These are phyloP conservation scores for Leptodontidium sp. DNA, from an alignment of 2,329 filamentous ascomycete species.

Conservation along the genomic window DNA sequence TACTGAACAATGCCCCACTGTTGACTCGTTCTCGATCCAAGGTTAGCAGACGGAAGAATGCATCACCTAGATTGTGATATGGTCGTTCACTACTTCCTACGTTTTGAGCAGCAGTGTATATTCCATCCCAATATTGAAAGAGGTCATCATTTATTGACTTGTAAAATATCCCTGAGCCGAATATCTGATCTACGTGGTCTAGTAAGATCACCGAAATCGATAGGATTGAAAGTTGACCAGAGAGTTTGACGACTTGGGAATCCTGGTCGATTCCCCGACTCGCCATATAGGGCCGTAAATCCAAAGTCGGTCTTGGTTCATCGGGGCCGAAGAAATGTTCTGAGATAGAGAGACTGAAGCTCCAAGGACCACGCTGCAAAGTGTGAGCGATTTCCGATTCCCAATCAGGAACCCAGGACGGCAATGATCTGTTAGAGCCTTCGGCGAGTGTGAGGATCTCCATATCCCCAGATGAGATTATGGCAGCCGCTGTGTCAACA, in stretches of 20 bases:
- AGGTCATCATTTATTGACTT: neutral
- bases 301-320: neutral
- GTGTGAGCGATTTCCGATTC: neutral
- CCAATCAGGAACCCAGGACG: slow-evolving; percentile 19
- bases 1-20: neutral
- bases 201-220: neutral
- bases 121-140: neutral
- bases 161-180: neutral
- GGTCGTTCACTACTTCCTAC: too few relatives aligned
- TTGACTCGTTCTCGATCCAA: neutral
- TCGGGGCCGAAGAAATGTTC: neutral
- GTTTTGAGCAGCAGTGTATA: neutral
- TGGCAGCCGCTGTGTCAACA: neutral
- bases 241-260: neutral
- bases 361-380: neutral
- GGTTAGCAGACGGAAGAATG: neutral
- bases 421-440: neutral
- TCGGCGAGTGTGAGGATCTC: neutral
- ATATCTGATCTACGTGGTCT: neutral
- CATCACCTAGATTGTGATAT: neutral
- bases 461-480: neutral
- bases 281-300: neutral
- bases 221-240: neutral
- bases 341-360: neutral
- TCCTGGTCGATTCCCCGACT: neutral